Conservation (phyloP, 2,329 filamentous ascomycete species). For the Aspergillus persii region DNA sequence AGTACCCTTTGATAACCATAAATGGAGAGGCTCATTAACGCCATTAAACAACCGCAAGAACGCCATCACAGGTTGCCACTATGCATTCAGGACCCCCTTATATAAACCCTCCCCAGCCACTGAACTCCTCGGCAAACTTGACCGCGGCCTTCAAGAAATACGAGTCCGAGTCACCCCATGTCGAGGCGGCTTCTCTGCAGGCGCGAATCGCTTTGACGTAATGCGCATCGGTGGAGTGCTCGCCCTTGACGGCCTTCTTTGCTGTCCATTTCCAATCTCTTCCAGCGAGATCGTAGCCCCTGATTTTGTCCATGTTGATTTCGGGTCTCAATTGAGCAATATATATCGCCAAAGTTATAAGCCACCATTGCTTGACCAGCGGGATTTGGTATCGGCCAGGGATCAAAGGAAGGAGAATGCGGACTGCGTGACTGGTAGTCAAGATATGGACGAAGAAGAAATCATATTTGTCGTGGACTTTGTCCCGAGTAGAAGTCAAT, state of each 20-base stretch:
- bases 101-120: conserved; percentile 64
- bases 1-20: background rate
- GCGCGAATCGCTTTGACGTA: conserved; percentile 81
- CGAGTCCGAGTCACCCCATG: conserved; percentile 45
- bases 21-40: background rate
- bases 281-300: conserved; percentile 57
- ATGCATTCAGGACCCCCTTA: conserved; percentile 4
- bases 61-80: background rate
- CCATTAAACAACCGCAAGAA: background rate
- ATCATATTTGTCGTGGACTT: conserved; percentile 61
- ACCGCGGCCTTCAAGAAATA: conserved; percentile 52
- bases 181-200: conserved; percentile 29
- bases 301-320: conserved; percentile 65
- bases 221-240: conserved; percentile 71
- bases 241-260: conserved; percentile 66
- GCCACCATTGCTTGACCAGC: conserved; percentile 84
- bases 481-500: conserved; percentile 34
- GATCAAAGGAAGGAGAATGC: conserved; percentile 77
- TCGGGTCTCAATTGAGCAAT: conserved; percentile 70
- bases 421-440: conserved; percentile 81
- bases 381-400: conserved; percentile 69
- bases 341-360: conserved; percentile 76
- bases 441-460: conserved; percentile 81
- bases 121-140: conserved; percentile 49
- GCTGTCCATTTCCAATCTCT: conserved; percentile 76